Evolutionary conservation across 352 stramenopile species (phyloP).

Genomic region (Hyaloperonospora brassicae): DNA sequence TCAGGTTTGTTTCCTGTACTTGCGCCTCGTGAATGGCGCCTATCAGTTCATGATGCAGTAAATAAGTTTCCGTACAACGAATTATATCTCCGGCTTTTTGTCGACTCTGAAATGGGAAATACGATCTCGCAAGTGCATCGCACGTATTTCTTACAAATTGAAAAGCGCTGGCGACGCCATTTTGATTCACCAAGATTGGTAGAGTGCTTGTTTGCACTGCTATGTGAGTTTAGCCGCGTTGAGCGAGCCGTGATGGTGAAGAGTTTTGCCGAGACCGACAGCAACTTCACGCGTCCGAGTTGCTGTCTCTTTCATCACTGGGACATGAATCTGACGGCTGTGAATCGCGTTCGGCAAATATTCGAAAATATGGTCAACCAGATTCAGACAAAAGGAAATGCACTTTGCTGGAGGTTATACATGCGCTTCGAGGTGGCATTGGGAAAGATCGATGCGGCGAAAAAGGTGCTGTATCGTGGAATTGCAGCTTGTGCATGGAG

Average conservation of each 20-base stretch:
- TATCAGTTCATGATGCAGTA: constrained; percentile 30
- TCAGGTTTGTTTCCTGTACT: constrained; percentile 26
- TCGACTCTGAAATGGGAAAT: constrained; percentile 61
- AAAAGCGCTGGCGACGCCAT: constrained; percentile 39
- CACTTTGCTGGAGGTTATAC: constrained; percentile 65
- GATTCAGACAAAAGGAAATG: constrained; percentile 40
- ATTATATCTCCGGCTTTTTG: constrained; percentile 60
- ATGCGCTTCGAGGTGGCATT: constrained; percentile 68
- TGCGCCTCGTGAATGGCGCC: constrained; percentile 49
- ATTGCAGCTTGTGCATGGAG: constrained; percentile 70
- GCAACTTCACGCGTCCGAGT: constrained; percentile 1
- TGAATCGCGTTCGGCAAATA: constrained; percentile 46
- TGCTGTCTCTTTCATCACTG: constrained; percentile 73
- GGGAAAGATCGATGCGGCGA: constrained; percentile 58
- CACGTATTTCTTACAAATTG: constrained; percentile 42
- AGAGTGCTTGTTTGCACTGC: constrained; percentile 70
- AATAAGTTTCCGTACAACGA: constrained; percentile 33
- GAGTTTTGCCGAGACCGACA: constrained; percentile 4
- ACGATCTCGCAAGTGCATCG: constrained; percentile 67
- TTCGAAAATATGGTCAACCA: constrained; percentile 62
- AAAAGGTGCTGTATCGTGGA: constrained; percentile 67
- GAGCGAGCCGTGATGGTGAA: constrained; percentile 31
- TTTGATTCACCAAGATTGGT: constrained; percentile 53
- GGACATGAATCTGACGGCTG: constrained; percentile 41
- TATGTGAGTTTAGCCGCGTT: constrained; percentile 53